Evolutionary conservation across 768 basidiomycete species (phyloP).

Genomic region (Agrocybe pediades): DNA sequence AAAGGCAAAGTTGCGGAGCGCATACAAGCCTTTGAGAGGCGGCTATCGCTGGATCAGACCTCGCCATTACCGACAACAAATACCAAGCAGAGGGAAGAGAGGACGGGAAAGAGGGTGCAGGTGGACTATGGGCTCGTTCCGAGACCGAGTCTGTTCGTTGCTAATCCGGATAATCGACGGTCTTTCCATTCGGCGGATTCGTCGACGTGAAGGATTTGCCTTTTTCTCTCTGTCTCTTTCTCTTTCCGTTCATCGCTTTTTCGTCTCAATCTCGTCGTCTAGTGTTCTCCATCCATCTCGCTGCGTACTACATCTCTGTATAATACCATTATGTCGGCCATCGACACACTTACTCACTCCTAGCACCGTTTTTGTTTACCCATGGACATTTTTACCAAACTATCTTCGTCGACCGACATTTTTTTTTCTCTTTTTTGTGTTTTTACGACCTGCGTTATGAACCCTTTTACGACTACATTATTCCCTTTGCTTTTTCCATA

Average conservation of each 20-base stretch:
- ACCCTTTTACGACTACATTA: not conserved
- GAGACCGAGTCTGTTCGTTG: slow-evolving; percentile 65
- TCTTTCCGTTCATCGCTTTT: not conserved
- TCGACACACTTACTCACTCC: too few relatives aligned
- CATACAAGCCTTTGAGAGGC: slow-evolving; percentile 60
- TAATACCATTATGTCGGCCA: not conserved
- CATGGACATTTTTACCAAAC: too few relatives aligned
- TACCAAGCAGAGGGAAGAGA: slow-evolving; percentile 44
- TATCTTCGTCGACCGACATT: too few relatives aligned
- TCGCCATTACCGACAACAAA: slow-evolving; percentile 37
- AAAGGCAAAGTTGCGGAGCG: slow-evolving; percentile 42
- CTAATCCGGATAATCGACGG: slow-evolving; percentile 61
- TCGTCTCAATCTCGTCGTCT: not conserved
- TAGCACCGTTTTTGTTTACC: not conserved
- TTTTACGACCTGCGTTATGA: not conserved
- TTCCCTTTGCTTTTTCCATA: not conserved
- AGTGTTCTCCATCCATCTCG: not conserved
- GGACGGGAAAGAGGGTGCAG: slow-evolving; percentile 35
- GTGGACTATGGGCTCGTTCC: slow-evolving; percentile 70
- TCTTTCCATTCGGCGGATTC: slow-evolving; percentile 12
- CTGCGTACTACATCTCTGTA: not conserved
- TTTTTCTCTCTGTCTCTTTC: not conserved
- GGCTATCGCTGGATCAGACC: slow-evolving; percentile 50
- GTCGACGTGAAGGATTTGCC: not conserved
- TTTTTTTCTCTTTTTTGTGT: too few relatives aligned